Evolutionary conservation across 2,329 filamentous ascomycete genomes (phyloP), one percentile per base, ranked within the genome.

Genomic region (Chaetomiaceae sp.): DNA sequence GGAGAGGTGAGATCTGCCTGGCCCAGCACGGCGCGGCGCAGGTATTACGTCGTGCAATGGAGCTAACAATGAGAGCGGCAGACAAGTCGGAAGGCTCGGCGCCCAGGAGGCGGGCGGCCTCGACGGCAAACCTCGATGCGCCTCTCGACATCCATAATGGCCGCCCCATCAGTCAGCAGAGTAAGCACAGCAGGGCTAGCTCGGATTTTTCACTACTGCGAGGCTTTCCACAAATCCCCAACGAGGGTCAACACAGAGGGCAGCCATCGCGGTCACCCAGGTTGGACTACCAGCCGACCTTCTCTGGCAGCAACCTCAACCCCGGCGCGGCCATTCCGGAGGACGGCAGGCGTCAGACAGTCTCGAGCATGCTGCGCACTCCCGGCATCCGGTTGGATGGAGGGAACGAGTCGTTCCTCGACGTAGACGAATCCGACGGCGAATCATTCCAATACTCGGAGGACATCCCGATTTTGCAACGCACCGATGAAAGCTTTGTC

Each of bases 361-460:
- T 75, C 20, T 71, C 69, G 38, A 70, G 68, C 55, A 72, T 73
- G 67, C 65, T 75, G 45, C 72, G 73, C 37, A 71, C 68, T 6
- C 64, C 72, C n/a, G 75, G 76, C 42, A 71, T 77, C 37, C 72
- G 75, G 19, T 62, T 76, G 10, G 76, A 79, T 48, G 67, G 66
- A 35, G 65, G 67, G 4, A 63, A 66, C 35, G 68, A 74, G 51
- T 77, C 80, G 0, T 84, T 85, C 56, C 65, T 85, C 32, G 79
- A 84, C 49, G 69, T 83, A 39, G 84, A 88, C 38, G 84, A 87
- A 62, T 86, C 83, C 8, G 82, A 85, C 50, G 76, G 70, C 27
- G 83, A 86, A 41, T 80, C 81, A 15, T 76, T 78, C 49, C 72
- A 76, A 45, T 80, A 81, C 56, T 82, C 83, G 1, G 83, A 86